Base-by-base conservation (phyloP, 768 basidiomycete genomes). In the Trametes cubensis region DNA sequence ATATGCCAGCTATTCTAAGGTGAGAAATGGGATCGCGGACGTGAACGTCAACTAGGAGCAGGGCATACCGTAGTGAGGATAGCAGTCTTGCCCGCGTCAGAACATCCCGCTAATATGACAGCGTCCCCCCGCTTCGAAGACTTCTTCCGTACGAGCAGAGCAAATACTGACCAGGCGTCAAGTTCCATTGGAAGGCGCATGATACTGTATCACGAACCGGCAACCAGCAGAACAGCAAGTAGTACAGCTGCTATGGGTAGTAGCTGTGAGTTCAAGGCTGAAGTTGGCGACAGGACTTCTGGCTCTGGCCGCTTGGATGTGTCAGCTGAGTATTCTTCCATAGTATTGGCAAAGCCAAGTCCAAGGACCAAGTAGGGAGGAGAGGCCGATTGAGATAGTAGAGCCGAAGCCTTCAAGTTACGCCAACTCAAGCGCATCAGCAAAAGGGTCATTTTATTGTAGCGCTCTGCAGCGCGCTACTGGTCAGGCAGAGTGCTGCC, bases 51-150 rank as follows among this genome's bases (percentile, higher is more conserved):
- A 49, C 15, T 6, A 5, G 6, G 2, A 30, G 61, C 25, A 52
- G 3, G 28, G 80, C 86, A 66, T 63, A 90, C 92, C 63, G 82
- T 79, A 23, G 88, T 85, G 52, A 92, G 70, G 41, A 94, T 85
- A 20, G 90, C 80, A 1, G 92, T 94, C 77, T 94, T 94, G 49
- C 92, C 92, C 1, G 85, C 83, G 73, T 92, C 90, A 6, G 86
- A 80, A 41, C 86, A 78, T 2, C 92, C 92, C 3, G 90, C 81
- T n/a, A 94, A 77, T 4, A 94, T 73, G n/a, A 94, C 69, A n/a
- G 81, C 76, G 71, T 82, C 84, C 25, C 87, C 85, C 70, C 74
- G 77, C 1, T 81, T 73, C 45, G 72, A 76, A 7, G 82, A 77
- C 67, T 75, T 83, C 55, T 77, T 75, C 14, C 73, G 72, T 47